A percentile compares a stretch with the other conserved stretches of the same genome.
Evolutionary conservation across 2,329 filamentous ascomycete species (phyloP).

Genomic region (Helotiales sp.): DNA sequence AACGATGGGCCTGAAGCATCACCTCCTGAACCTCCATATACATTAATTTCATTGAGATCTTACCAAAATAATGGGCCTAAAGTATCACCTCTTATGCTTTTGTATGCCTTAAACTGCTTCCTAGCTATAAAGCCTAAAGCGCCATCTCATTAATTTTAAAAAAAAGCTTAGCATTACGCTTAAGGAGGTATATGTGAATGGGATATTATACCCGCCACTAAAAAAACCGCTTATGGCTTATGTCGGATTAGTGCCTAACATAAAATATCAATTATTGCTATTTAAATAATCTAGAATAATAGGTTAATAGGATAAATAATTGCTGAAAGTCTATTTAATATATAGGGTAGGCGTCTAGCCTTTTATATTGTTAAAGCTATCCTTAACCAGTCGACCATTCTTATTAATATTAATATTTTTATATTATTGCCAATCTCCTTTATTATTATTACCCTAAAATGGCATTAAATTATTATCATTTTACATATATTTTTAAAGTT

Average conservation of each 20-base stretch:
- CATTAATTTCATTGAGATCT: background rate
- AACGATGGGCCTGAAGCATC: background rate
- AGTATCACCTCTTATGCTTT: background rate
- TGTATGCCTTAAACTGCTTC: background rate
- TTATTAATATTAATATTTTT: conserved; percentile 13
- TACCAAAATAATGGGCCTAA: background rate
- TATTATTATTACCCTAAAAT: conserved; percentile 1
- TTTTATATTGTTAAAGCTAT: conserved; percentile 13
- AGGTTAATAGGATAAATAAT: conserved; percentile 6
- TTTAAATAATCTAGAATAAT: conserved; percentile 5
- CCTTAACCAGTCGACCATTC: conserved; percentile 10
- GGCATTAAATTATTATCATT: conserved; percentile 3
- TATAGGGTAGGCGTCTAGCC: background rate
- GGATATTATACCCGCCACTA: background rate
- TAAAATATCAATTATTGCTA: background rate
- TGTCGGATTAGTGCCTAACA: background rate
- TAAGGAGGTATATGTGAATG: background rate
- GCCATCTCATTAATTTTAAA: background rate
- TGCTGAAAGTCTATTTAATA: conserved; percentile 4
- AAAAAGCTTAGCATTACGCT: background rate
- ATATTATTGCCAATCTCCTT: conserved; percentile 13
- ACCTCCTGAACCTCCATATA: background rate
- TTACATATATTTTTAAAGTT: conserved; percentile 9
- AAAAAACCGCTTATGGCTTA: background rate
- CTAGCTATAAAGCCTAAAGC: background rate